Evolutionary conservation across 768 basidiomycete genomes (phyloP).

Genomic region (Cubamyces lactineus): DNA sequence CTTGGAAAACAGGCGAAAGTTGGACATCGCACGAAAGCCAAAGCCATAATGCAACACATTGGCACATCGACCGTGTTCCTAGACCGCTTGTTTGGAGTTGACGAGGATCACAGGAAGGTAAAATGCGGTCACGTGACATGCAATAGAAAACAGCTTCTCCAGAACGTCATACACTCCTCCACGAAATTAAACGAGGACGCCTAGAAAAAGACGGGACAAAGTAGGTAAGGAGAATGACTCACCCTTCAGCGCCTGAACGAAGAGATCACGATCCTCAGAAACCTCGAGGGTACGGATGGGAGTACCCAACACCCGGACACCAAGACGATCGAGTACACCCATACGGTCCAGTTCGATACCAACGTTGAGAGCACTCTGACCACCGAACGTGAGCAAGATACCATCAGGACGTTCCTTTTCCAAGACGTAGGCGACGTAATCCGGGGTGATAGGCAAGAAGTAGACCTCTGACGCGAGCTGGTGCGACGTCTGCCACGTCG

Average conservation of each 20-base stretch:
- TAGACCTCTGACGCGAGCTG: slow-evolving; percentile 96
- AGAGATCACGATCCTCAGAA: slow-evolving; percentile 95
- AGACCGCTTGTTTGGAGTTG: no score
- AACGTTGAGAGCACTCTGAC: slow-evolving; percentile 96
- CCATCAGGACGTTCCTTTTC: slow-evolving; percentile 99
- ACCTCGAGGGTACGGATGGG: slow-evolving; percentile 94
- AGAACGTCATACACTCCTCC: no score
- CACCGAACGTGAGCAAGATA: slow-evolving; percentile 96
- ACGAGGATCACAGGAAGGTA: no score
- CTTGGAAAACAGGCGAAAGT: no score
- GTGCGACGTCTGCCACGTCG: slow-evolving; percentile 99
- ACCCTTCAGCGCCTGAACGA: slow-evolving; percentile 97
- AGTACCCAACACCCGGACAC: slow-evolving; percentile 92
- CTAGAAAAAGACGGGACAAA: neutral
- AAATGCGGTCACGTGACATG: slow-evolving; percentile 2
- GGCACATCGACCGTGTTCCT: no score
- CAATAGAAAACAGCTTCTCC: neutral
- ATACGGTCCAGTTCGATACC: slow-evolving; percentile 96
- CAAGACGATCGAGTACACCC: slow-evolving; percentile 92
- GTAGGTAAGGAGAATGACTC: slow-evolving; percentile 26
- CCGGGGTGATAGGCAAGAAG: slow-evolving; percentile 93
- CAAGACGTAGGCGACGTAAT: slow-evolving; percentile 98
- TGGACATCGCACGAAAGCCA: no score
- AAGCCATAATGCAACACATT: no score
- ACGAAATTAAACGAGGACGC: neutral